phyloP scores from a whole-genome alignment of 108 stramenopile genomes.

The Skeletonema potamos region DNA sequence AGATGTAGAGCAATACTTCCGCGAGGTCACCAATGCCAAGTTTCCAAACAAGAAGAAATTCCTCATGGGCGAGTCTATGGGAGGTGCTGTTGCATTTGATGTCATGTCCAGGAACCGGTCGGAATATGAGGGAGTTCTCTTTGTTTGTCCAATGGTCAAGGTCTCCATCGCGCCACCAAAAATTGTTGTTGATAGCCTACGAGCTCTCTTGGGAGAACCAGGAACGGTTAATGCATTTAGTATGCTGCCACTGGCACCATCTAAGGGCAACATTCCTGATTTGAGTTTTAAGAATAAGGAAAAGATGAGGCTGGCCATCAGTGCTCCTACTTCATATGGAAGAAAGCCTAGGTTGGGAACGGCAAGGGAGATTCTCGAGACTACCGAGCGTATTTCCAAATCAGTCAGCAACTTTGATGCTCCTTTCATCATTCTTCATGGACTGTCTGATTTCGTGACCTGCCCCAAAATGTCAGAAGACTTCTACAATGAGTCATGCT shows the following conservation, averaged over 20 bases:
- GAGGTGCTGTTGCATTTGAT: conserved; percentile 63
- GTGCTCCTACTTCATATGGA: conserved; percentile 38
- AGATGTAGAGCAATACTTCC: conserved; percentile 56
- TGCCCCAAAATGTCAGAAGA: conserved; percentile 56
- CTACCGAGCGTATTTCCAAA: conserved; percentile 49
- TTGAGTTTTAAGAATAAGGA: conserved; percentile 48
- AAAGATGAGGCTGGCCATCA: conserved; percentile 37
- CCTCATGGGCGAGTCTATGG: conserved; percentile 76
- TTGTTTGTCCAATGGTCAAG: conserved; percentile 73
- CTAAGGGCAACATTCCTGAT: conserved; percentile 42
- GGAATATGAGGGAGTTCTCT: conserved; percentile 55
- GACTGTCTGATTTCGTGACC: conserved; percentile 59
- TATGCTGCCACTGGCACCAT: conserved; percentile 46
- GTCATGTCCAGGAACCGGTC: conserved; percentile 40
- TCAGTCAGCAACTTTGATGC: conserved; percentile 51
- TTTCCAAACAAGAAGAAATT: conserved; percentile 53
- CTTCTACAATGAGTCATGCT: conserved; percentile 58
- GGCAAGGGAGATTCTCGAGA: conserved; percentile 62
- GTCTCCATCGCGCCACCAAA: conserved; percentile 59
- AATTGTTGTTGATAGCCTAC: conserved; percentile 56
- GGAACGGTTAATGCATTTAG: conserved; percentile 43
- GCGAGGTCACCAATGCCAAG: conserved; percentile 15
- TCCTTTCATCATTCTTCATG: conserved; percentile 68
- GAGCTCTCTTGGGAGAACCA: conserved; percentile 41
- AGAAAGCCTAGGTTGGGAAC: conserved; percentile 68